A percentile compares a stretch with the other conserved stretches of the same genome.
These are phyloP conservation scores for Epicoccum nigrum DNA, from an alignment of 2,329 filamentous ascomycete genomes.

Conservation along the genomic window DNA sequence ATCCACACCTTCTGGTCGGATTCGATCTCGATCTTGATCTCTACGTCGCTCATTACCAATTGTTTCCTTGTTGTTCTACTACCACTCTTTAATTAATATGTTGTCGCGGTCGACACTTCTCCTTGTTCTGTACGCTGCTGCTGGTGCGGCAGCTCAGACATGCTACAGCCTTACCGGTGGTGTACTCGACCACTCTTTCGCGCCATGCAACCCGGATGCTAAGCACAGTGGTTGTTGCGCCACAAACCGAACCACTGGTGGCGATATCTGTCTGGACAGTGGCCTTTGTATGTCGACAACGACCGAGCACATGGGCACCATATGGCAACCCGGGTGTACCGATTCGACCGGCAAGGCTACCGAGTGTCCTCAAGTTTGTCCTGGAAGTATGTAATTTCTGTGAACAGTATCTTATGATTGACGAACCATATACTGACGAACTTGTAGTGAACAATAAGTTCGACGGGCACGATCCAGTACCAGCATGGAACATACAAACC, in stretches of 20 bases:
- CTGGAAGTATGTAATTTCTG: conserved; percentile 30
- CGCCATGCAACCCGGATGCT: conserved; percentile 37
- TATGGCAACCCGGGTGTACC: conserved; percentile 46
- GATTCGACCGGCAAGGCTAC: conserved; percentile 38
- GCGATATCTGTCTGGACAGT: conserved; percentile 42
- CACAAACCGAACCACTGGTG: conserved; percentile 27
- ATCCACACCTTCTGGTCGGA: neutral
- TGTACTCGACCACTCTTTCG: conserved; percentile 35
- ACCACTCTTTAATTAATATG: conserved; percentile 26
- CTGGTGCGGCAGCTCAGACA: conserved; percentile 25
- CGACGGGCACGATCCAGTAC: conserved; percentile 22
- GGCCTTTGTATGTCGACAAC: conserved; percentile 44
- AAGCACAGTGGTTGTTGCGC: conserved; percentile 45
- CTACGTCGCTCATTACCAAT: neutral
- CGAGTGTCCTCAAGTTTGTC: conserved; percentile 40
- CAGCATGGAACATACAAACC: conserved; percentile 44
- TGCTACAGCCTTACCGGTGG: conserved; percentile 42
- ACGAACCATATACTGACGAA: neutral
- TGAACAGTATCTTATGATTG: neutral
- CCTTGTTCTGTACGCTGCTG: conserved; percentile 19
- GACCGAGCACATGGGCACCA: conserved; percentile 35
- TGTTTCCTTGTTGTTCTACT: neutral
- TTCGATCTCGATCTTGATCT: conserved; percentile 4
- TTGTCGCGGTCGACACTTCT: conserved; percentile 20
- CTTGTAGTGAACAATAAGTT: conserved; percentile 21